These are phyloP conservation scores for Colletotrichum abscissum DNA, from an alignment of 2,329 filamentous ascomycete species.

Conservation along the genomic window DNA sequence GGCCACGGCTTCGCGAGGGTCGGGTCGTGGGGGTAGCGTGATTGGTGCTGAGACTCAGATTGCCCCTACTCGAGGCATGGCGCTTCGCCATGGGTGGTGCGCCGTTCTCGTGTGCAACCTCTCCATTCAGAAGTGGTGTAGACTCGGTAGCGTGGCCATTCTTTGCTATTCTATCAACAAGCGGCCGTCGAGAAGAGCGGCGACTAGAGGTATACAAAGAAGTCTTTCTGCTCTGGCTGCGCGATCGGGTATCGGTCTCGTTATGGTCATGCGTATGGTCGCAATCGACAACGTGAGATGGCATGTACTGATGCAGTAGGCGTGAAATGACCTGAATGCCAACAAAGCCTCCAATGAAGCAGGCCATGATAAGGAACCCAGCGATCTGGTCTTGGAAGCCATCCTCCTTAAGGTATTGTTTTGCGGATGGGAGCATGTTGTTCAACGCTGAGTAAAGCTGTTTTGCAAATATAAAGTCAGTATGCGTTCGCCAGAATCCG, in stretches of 20 bases:
- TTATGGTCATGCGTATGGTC: slow-evolving; percentile 78
- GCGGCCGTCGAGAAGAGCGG: slow-evolving; percentile 42
- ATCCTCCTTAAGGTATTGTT: slow-evolving; percentile 77
- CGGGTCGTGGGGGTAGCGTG: slow-evolving; percentile 19
- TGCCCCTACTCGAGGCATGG: slow-evolving; percentile 43
- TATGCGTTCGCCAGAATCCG: not conserved
- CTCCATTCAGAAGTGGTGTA: slow-evolving; percentile 58
- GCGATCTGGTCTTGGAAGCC: slow-evolving; percentile 75
- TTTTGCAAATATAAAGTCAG: slow-evolving; percentile 11
- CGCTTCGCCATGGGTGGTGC: slow-evolving; percentile 42
- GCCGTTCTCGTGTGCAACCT: slow-evolving; percentile 41
- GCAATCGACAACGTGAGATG: slow-evolving; percentile 84
- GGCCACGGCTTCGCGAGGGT: slow-evolving; percentile 40
- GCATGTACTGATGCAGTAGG: slow-evolving; percentile 78
- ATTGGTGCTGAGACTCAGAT: slow-evolving; percentile 35
- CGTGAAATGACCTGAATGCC: slow-evolving; percentile 81
- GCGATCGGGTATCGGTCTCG: slow-evolving; percentile 42
- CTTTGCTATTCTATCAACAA: slow-evolving; percentile 15
- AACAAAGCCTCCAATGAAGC: slow-evolving; percentile 78
- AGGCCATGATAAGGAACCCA: slow-evolving; percentile 74
- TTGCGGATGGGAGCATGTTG: slow-evolving; percentile 91
- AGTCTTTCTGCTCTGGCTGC: slow-evolving; percentile 34
- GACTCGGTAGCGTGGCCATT: slow-evolving; percentile 51
- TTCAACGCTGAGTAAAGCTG: slow-evolving; percentile 93
- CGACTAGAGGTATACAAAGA: slow-evolving; percentile 40